Conservation (phyloP, 305 asterid species). For the Striga hermonthica region DNA sequence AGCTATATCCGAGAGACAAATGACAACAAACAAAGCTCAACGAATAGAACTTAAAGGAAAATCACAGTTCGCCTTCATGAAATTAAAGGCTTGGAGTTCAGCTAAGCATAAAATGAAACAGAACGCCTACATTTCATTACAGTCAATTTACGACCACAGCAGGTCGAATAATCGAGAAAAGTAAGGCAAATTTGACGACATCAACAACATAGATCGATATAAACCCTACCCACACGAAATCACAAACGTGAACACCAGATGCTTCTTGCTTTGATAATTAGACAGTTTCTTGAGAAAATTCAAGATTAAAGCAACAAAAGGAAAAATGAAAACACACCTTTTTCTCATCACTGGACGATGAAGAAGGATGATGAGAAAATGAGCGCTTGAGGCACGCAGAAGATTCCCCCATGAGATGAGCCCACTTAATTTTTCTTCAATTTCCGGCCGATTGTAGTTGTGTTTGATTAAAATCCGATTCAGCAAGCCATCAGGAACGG, state of each 20-base stretch:
- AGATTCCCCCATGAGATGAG: conserved; percentile 66
- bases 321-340: conserved; percentile 38
- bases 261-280: conserved; percentile 13
- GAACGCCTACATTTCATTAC: not conserved
- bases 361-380: conserved; percentile 56
- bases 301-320: not conserved
- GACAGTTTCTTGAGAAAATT: not conserved
- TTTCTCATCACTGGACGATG: conserved; percentile 43
- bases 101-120: conserved; percentile 11
- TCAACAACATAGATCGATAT: conserved; percentile 19
- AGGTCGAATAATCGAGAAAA: not conserved
- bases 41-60: not conserved
- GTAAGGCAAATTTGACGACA: not conserved
- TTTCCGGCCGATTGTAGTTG: conserved; percentile 13
- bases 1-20: not conserved
- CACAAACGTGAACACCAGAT: conserved; percentile 2
- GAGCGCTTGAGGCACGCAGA: conserved; percentile 55
- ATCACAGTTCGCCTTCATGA: not conserved
- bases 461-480: not conserved
- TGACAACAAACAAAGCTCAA: not conserved
- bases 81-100: not conserved
- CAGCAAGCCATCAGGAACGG: not conserved
- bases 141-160: conserved; percentile 4
- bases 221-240: conserved; percentile 20
- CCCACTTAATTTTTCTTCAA: not conserved